phyloP scores from a whole-genome alignment of 495 filamentous ascomycete species.

The Aspergillus baeticus region DNA sequence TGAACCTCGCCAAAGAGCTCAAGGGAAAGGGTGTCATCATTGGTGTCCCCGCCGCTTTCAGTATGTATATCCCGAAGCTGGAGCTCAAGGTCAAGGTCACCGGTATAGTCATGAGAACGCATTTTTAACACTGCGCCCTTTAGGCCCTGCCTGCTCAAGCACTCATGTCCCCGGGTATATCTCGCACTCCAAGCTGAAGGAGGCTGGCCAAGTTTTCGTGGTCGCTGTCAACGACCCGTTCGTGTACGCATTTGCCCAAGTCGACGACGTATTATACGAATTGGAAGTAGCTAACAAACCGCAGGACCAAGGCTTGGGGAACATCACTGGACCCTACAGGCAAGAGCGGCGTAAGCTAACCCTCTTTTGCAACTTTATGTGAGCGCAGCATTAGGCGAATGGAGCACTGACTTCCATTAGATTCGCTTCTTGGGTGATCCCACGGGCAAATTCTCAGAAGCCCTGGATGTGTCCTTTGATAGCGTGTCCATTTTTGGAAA shows the following conservation, averaged over 20 bases:
- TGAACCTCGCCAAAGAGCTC: slow-evolving; percentile 79
- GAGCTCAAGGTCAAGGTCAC: background rate
- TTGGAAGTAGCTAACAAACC: background rate
- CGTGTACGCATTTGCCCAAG: slow-evolving; percentile 59
- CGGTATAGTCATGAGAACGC: background rate
- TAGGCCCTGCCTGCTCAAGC: slow-evolving; percentile 71
- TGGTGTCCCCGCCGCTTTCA: slow-evolving; percentile 89
- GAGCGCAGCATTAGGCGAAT: background rate
- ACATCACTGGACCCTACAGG: slow-evolving; percentile 67
- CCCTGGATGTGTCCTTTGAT: slow-evolving; percentile 83
- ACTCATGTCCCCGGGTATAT: slow-evolving; percentile 82
- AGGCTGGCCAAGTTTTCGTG: slow-evolving; percentile 79
- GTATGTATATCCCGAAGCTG: slow-evolving; percentile 38
- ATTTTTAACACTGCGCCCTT: slow-evolving; percentile 10
- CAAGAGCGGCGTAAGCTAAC: slow-evolving; percentile 67
- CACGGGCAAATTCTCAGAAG: slow-evolving; percentile 75
- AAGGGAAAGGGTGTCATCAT: slow-evolving; percentile 74
- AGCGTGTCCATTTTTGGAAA: slow-evolving; percentile 81
- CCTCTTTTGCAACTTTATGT: background rate
- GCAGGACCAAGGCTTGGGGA: slow-evolving; percentile 85
- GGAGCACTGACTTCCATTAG: slow-evolving; percentile 29
- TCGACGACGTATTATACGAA: background rate
- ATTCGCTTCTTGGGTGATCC: slow-evolving; percentile 93
- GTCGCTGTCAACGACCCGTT: slow-evolving; percentile 94
- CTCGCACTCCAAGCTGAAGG: slow-evolving; percentile 66